A percentile compares a stretch with the other conserved stretches of the same genome.
phyloP scores from a whole-genome alignment of 2,329 filamentous ascomycete species.

The Paramyrothecium roridum region DNA sequence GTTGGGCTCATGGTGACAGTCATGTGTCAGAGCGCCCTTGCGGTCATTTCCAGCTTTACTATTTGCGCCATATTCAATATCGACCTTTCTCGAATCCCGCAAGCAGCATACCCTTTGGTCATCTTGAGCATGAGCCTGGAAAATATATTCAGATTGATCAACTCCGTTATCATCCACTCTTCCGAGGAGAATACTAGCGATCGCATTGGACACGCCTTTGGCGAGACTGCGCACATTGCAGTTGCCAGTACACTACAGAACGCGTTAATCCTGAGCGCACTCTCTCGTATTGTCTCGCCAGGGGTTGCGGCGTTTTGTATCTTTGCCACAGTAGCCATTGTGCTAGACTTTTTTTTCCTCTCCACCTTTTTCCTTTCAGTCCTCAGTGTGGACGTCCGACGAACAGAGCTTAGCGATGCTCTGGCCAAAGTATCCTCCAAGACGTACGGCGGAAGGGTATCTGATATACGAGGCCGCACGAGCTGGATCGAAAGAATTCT shows the following conservation, averaged over 20 bases:
- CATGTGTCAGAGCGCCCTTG: constrained; percentile 65
- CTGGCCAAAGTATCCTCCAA: constrained; percentile 54
- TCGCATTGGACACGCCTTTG: constrained; percentile 71
- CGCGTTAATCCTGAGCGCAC: constrained; percentile 58
- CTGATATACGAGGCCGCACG: constrained; percentile 16
- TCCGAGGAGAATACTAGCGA: constrained; percentile 64
- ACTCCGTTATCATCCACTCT: constrained; percentile 70
- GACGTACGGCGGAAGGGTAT: constrained; percentile 22
- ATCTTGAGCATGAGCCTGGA: constrained; percentile 74
- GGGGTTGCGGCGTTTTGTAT: constrained; percentile 73
- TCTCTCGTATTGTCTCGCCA: constrained; percentile 66
- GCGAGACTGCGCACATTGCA: constrained; percentile 68
- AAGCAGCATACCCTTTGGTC: constrained; percentile 73
- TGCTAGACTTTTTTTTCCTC: constrained; percentile 76
- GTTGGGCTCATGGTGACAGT: constrained; percentile 70
- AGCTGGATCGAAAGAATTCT: constrained; percentile 60
- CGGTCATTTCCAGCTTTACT: constrained; percentile 76
- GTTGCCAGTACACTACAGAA: constrained; percentile 68
- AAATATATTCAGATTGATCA: constrained; percentile 76
- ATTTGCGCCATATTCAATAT: constrained; percentile 73
- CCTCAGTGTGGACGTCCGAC: constrained; percentile 73
- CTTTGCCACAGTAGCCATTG: constrained; percentile 70
- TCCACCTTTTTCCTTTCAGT: constrained; percentile 79
- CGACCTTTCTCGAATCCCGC: constrained; percentile 71
- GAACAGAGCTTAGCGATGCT: constrained; percentile 73